Percentiles rank a stretch among this genome's conserved stretches.
These are phyloP conservation scores for Tuber borchii DNA, from an alignment of 495 filamentous ascomycete species.

Conservation along the genomic window DNA sequence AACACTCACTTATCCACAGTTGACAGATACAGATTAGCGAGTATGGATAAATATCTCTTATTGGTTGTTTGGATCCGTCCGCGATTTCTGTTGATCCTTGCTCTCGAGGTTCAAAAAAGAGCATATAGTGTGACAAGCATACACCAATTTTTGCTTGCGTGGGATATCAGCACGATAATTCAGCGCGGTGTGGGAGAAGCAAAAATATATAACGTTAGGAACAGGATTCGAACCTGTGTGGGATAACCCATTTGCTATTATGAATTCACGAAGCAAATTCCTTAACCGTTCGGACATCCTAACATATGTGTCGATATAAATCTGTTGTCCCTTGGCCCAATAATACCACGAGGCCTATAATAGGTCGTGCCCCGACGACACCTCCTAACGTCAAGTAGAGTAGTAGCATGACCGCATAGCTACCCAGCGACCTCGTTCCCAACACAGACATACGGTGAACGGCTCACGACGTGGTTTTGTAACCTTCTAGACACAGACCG, in stretches of 20 bases:
- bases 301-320: neutral
- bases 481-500: neutral
- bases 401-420: neutral
- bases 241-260: slow-evolving; percentile 15
- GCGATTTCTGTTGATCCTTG: neutral
- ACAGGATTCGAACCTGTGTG: slow-evolving; percentile 28
- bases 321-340: neutral
- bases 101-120: neutral
- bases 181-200: neutral
- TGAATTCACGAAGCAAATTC: slow-evolving; percentile 12
- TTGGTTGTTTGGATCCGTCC: neutral
- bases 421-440: neutral
- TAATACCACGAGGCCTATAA: neutral
- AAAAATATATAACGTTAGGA: slow-evolving; percentile 4
- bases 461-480: neutral
- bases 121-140: neutral
- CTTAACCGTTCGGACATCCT: slow-evolving; percentile 24
- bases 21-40: neutral
- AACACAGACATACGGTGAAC: neutral
- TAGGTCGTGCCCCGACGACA: neutral
- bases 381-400: neutral
- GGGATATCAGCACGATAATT: neutral
- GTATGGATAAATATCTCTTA: neutral
- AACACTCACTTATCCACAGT: neutral
- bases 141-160: neutral